Evolutionary conservation across 495 filamentous ascomycete species (phyloP), one percentile per base, ranked within the genome.

Genomic region (Xylaria venustula): DNA sequence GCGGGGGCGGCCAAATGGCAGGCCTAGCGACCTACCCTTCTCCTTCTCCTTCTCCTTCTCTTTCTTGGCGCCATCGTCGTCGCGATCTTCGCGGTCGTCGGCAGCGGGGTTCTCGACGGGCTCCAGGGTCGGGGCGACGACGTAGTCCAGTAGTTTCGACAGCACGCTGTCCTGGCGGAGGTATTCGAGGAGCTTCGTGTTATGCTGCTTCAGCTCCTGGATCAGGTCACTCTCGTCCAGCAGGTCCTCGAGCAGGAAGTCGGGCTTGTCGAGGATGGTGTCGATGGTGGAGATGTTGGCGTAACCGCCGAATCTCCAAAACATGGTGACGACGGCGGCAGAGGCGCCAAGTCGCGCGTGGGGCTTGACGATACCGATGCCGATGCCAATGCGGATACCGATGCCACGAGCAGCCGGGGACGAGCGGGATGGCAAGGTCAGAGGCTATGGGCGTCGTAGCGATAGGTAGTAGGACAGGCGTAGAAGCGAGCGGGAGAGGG

Each of bases 221-320:
- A 97, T 93, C 60, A 97, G 77, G 75, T 98, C 95, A 65, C 89
- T 87, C 81, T 98, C 94, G 72, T 98, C 92, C 62, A 99, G 84
- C 47, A 99, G 81, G 71, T 99, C 94, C 72, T 99, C 94, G 52
- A 98, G 88, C 45, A 89, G 90, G 69, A 97, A 90, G 75, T 97
- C 89, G 63, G 90, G 87, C 76, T 96, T 96, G 64, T 98, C 94
- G 67, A 99, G 92, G 66, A 98, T 89, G 66, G 86, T 92, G 76
- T 98, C 95, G 74, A 98, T 89, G 66, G 92, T 89, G 68, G 93
- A 97, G 78, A 96, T 88, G 81, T 90, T 96, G 76, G 93, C 90
- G 83, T 98, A 98, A 73, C 92, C 92, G 80, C 95, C 93, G 79
- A 97, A 97, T 75, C 92, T 87, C 93, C 93, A 97, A 75, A 97